Base-by-base conservation (phyloP, 2,329 filamentous ascomycete species). In the Sporothrix pallida region DNA sequence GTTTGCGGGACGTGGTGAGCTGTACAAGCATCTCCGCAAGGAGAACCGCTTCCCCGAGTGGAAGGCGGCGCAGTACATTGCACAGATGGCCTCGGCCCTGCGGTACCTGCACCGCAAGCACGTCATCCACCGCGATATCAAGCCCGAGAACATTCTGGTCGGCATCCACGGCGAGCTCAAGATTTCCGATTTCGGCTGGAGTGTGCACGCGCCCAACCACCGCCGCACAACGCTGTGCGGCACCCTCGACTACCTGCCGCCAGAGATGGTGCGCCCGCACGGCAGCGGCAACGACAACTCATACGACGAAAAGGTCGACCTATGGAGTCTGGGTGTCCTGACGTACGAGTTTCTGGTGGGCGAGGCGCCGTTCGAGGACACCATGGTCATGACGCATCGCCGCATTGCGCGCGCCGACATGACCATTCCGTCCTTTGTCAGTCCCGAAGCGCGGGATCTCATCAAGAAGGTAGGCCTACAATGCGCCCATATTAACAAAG, bases 131-230 rank as follows among this genome's bases (percentile, higher is more conserved):
- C 89, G 95, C 74, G 95, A 98, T 79, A 98, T 98, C 84, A 98
- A 98, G 86, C 95, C 95, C 2, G 95, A 98, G 83, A 98, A 98
- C 80, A 98, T 98, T 76, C 88, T 98, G 26, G 92, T 98, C 44
- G 95, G 95, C 15, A 94, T 98, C 75, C 95, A 98, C 80, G 96
- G 95, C 77, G 96, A 99, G 86, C 95, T 99, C 84, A 99, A 99
- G 83, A 95, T 99, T 80, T 97, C 94, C 4, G 96, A 99, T 82
- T 99, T 98, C 80, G 95, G 96, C 69, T 99, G 96, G 96, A 97
- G 93, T 81, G 96, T 98, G 3, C 96, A 99, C 82, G 96, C 96
- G 5, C 96, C 96, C 42, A 98, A 97, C 83, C 97, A 95, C 84
- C 87, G 96, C 78, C 88, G 96, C 75, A 92, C 95, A 80, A 99